These are phyloP conservation scores for Pulveroboletus ravenelii DNA, from an alignment of 768 basidiomycete species.

Conservation along the genomic window DNA sequence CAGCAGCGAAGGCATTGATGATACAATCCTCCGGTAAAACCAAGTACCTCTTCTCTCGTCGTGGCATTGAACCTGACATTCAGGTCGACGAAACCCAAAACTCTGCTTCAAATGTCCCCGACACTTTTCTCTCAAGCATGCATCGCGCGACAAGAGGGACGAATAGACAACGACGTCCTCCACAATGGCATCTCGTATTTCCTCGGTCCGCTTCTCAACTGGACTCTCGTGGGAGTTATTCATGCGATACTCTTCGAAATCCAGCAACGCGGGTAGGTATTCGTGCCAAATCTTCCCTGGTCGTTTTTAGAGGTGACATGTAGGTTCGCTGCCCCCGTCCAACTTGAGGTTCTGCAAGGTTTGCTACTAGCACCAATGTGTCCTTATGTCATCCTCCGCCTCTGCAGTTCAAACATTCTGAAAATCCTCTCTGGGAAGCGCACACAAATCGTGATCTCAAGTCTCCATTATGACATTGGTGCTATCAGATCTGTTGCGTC, in stretches of 20 bases:
- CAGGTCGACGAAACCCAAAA: constrained; percentile 69
- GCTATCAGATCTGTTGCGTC: constrained; percentile 38
- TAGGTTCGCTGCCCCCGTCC: constrained; percentile 46
- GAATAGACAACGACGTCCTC: constrained; percentile 63
- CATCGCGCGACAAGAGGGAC: constrained; percentile 38
- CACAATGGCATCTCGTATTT: constrained; percentile 78
- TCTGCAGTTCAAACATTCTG: constrained; percentile 58
- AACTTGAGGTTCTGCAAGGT: constrained; percentile 62
- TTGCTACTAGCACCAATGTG: constrained; percentile 61
- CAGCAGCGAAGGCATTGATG: constrained; percentile 77
- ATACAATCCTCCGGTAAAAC: constrained; percentile 60
- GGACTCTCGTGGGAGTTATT: constrained; percentile 76
- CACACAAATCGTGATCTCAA: constrained; percentile 28
- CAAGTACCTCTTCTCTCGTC: neutral
- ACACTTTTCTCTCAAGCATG: constrained; percentile 66
- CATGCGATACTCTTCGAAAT: constrained; percentile 60
- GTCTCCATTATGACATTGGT: constrained; percentile 33
- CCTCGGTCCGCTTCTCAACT: constrained; percentile 64
- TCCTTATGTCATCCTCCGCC: constrained; percentile 59
- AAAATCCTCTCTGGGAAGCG: constrained; percentile 39
- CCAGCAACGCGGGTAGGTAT: constrained; percentile 47
- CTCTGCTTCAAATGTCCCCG: constrained; percentile 61
- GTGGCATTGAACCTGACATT: constrained; percentile 1
- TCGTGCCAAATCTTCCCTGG: neutral
- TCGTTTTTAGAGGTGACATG: neutral